phyloP scores from a whole-genome alignment of 257 asterid species.

The Nicotiana tabacum region DNA sequence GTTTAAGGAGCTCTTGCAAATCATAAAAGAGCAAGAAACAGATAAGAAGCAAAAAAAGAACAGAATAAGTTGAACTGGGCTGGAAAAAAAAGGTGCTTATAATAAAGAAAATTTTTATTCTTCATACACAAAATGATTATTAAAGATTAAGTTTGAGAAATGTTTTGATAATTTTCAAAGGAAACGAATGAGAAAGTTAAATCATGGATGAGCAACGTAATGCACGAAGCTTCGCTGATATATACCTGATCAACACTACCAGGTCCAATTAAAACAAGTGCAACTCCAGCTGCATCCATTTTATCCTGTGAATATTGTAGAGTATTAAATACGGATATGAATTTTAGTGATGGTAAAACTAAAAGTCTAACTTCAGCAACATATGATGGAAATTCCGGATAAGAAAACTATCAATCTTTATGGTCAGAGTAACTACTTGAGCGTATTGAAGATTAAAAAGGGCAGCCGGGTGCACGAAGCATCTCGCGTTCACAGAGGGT shows the following conservation, averaged over 20 bases:
- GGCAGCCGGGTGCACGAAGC: no score
- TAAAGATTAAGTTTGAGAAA: background rate
- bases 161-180: background rate
- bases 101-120: background rate
- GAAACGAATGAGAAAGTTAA: background rate
- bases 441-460: background rate
- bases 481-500: no score
- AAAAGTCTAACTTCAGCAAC: background rate
- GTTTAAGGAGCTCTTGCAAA: background rate
- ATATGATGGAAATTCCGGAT: background rate
- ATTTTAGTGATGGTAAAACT: background rate
- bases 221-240: background rate
- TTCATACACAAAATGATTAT: background rate
- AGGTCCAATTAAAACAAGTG: conserved; percentile 91
- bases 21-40: background rate
- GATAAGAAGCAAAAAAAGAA: background rate
- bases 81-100: background rate
- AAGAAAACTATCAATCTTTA: background rate
- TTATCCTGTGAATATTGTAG: conserved; percentile 55
- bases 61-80: background rate
- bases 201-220: background rate
- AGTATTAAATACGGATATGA: conserved; percentile 6
- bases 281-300: conserved; percentile 91
- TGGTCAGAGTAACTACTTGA: background rate
- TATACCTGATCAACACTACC: conserved; percentile 91